Conservation (phyloP, 768 basidiomycete species). For the Calocybe gangraenosa region DNA sequence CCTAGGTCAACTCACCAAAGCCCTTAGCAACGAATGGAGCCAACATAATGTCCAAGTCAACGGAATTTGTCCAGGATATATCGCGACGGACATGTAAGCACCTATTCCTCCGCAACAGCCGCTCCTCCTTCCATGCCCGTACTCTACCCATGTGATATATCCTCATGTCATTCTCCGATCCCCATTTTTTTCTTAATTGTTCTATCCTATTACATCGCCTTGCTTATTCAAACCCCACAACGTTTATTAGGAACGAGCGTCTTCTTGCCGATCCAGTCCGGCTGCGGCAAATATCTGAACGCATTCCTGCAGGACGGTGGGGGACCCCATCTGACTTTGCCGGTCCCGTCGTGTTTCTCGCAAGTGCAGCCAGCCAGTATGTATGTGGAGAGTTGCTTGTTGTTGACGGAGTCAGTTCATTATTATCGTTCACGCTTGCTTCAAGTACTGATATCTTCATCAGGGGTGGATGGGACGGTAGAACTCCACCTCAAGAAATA, state of each 20-base stretch:
- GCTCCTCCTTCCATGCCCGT: conserved; percentile 1
- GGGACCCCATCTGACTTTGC: conserved; percentile 69
- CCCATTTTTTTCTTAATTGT: conserved; percentile 1
- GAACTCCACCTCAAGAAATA: too few relatives aligned
- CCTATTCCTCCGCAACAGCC: conserved; percentile 6
- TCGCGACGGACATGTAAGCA: conserved; percentile 83
- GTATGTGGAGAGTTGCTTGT: conserved; percentile 68
- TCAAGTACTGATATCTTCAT: conserved; percentile 17
- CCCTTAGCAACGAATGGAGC: conserved; percentile 93
- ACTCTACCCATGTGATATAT: not conserved
- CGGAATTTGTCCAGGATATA: conserved; percentile 84
- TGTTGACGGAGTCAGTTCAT: conserved; percentile 58
- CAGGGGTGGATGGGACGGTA: conserved; percentile 65
- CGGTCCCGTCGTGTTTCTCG: conserved; percentile 69
- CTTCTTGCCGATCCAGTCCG: conserved; percentile 57
- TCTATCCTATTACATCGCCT: conserved; percentile 4
- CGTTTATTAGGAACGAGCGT: conserved; percentile 37
- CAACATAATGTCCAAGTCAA: conserved; percentile 86
- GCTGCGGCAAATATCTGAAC: conserved; percentile 65
- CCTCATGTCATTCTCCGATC: not conserved
- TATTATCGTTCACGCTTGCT: conserved; percentile 11
- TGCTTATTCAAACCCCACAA: not conserved
- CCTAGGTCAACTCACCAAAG: conserved; percentile 80
- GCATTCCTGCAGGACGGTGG: conserved; percentile 73
- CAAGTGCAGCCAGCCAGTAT: conserved; percentile 65